Conservation (phyloP, 305 asterid genomes). For the Fraxinus latifolia region DNA sequence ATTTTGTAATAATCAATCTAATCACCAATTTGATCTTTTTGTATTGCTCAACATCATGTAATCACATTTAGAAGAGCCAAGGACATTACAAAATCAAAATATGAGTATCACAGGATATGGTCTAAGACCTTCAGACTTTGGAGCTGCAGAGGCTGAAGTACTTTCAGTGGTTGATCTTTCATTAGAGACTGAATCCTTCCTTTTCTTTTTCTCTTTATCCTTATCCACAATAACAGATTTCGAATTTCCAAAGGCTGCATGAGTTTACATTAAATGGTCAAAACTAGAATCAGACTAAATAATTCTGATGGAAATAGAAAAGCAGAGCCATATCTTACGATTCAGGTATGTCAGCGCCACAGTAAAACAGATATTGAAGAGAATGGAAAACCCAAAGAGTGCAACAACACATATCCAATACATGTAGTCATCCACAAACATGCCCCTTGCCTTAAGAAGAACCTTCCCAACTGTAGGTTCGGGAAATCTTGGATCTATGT, state of each 20-base stretch:
- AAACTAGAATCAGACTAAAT: slow-evolving; percentile 19
- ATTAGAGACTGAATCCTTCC: slow-evolving; percentile 18
- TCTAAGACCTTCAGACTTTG: slow-evolving; percentile 38
- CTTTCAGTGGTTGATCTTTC: slow-evolving; percentile 22
- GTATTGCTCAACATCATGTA: neutral
- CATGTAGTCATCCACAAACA: slow-evolving; percentile 69
- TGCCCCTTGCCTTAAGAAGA: slow-evolving; percentile 80
- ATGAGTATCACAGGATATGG: neutral
- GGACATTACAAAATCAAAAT: neutral
- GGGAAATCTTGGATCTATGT: slow-evolving; percentile 44
- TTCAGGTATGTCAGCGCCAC: slow-evolving; percentile 62
- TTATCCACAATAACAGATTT: slow-evolving; percentile 46
- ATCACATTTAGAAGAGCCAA: neutral
- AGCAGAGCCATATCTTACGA: slow-evolving; percentile 47
- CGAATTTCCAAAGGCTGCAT: slow-evolving; percentile 70
- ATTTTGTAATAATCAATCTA: neutral
- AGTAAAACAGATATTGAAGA: slow-evolving; percentile 68
- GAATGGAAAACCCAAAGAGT: slow-evolving; percentile 70
- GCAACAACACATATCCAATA: slow-evolving; percentile 77
- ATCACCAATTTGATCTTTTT: neutral
- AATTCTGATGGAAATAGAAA: slow-evolving; percentile 4
- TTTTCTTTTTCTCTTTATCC: slow-evolving; percentile 29
- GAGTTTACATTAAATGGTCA: slow-evolving; percentile 24
- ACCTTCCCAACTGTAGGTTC: slow-evolving; percentile 78
- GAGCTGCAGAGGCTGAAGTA: slow-evolving; percentile 42